Conservation (phyloP, 1,284 basidiomycete genomes). For the Pseudozyma thailandica region DNA sequence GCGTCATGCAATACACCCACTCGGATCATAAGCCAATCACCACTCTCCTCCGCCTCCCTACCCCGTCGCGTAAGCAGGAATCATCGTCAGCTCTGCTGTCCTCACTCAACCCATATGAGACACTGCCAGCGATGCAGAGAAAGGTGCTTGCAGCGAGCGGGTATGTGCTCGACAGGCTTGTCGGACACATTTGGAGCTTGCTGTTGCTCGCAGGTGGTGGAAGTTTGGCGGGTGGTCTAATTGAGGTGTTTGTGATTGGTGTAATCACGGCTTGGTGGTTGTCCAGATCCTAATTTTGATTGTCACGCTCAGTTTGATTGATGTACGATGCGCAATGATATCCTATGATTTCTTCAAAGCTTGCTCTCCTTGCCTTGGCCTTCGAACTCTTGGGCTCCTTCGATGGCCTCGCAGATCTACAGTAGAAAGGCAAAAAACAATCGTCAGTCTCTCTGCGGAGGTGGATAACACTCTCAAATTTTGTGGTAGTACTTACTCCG, state of each 20-base stretch:
- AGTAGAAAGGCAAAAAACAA: neutral
- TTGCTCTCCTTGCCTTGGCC: constrained; percentile 41
- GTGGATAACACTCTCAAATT: neutral
- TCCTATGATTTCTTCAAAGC: constrained; percentile 11
- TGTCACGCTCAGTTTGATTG: neutral
- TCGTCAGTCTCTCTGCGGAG: neutral
- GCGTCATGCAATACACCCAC: constrained; percentile 63
- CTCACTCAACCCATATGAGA: constrained; percentile 68
- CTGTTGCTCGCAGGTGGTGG: constrained; percentile 80
- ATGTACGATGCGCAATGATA: neutral
- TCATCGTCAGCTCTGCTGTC: constrained; percentile 67
- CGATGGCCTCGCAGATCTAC: constrained; percentile 54
- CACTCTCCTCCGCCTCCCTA: constrained; percentile 60
- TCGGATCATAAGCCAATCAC: constrained; percentile 69
- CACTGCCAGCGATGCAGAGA: constrained; percentile 30
- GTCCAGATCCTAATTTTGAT: constrained; percentile 17
- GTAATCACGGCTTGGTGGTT: constrained; percentile 56
- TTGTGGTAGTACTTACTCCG: constrained; percentile 45
- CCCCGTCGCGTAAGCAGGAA: constrained; percentile 69
- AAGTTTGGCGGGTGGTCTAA: constrained; percentile 68
- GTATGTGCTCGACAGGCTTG: constrained; percentile 75
- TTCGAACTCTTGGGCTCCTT: constrained; percentile 55
- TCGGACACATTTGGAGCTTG: constrained; percentile 81
- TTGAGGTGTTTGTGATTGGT: constrained; percentile 52
- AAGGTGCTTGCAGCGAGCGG: constrained; percentile 70